A percentile compares a stretch with the other conserved stretches of the same genome.
Evolutionary conservation across 352 stramenopile genomes (phyloP).

Genomic region (Pythium rhizo-oryzae): DNA sequence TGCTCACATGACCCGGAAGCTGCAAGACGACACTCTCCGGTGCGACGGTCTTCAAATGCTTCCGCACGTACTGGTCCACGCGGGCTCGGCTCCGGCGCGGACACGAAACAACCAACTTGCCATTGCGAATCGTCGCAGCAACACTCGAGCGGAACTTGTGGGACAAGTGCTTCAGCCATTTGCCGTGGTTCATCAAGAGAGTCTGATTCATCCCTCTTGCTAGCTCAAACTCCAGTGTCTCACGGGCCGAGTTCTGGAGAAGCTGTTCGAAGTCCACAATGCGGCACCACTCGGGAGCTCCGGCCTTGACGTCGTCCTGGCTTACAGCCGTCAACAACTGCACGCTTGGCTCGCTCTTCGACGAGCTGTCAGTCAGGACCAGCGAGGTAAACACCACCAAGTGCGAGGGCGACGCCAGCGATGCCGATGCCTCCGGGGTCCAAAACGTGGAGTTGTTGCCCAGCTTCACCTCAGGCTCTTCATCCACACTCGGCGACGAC

Average conservation of each 20-base stretch:
- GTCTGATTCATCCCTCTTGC: not conserved
- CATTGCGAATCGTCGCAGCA: conserved; percentile 4
- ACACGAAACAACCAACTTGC: conserved; percentile 13
- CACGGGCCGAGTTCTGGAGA: conserved; percentile 3
- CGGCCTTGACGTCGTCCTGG: conserved; percentile 18
- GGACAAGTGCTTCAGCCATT: conserved; percentile 14
- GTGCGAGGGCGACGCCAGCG: not conserved
- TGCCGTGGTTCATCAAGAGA: conserved; percentile 7
- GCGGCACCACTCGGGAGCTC: conserved; percentile 20
- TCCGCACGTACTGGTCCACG: conserved; percentile 10
- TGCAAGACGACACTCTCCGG: conserved; percentile 18
- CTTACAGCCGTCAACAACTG: conserved; percentile 14
- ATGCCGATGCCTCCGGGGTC: not conserved
- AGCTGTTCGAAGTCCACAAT: conserved; percentile 24
- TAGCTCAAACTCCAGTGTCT: conserved; percentile 16
- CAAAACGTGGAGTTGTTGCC: conserved; percentile 8
- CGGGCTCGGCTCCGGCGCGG: conserved; percentile 1
- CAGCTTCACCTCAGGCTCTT: conserved; percentile 7
- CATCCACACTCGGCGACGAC: not conserved
- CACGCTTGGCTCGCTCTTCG: conserved; percentile 8
- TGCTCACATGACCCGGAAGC: conserved; percentile 17
- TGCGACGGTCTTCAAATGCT: not conserved
- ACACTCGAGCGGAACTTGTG: conserved; percentile 2
- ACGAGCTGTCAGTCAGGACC: conserved; percentile 20
- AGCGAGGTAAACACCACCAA: conserved; percentile 24